Evolutionary conservation across 2,329 filamentous ascomycete genomes (phyloP).

Genomic region (Verticillium tricorpus): DNA sequence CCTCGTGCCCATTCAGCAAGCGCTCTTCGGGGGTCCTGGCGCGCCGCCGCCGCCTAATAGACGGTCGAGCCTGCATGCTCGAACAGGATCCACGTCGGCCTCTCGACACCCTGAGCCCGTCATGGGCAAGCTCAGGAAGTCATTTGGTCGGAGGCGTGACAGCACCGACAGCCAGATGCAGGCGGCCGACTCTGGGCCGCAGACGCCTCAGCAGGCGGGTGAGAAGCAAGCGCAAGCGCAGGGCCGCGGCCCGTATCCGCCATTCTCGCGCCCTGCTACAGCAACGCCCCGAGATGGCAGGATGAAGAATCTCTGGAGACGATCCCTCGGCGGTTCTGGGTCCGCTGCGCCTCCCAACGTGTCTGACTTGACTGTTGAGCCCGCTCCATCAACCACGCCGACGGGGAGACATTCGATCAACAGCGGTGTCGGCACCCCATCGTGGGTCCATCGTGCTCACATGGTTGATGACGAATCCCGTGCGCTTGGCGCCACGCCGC

Average conservation of each 20-base stretch:
- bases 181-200: background rate
- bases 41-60: slow-evolving; percentile 46
- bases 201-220: slow-evolving; percentile 15
- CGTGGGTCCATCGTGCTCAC: slow-evolving; percentile 30
- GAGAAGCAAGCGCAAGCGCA: slow-evolving; percentile 29
- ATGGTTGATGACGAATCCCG: slow-evolving; percentile 35
- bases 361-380: background rate
- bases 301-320: slow-evolving; percentile 46
- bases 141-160: slow-evolving; percentile 20
- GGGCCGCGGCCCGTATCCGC: slow-evolving; percentile 39
- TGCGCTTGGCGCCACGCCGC: slow-evolving; percentile 45
- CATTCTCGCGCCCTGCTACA: slow-evolving; percentile 27
- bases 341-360: slow-evolving; percentile 12
- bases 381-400: slow-evolving; percentile 10
- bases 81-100: slow-evolving; percentile 29
- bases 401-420: slow-evolving; percentile 6
- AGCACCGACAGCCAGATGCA: slow-evolving; percentile 22
- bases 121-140: slow-evolving; percentile 18
- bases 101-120: slow-evolving; percentile 10
- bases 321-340: slow-evolving; percentile 38
- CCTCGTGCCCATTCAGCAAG: slow-evolving; percentile 37
- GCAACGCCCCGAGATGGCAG: slow-evolving; percentile 37
- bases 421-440: slow-evolving; percentile 31
- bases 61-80: slow-evolving; percentile 49
- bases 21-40: slow-evolving; percentile 29